Evolutionary conservation across 208 protist genomes (phyloP).

Genomic region (Tetramitus jugosus): DNA sequence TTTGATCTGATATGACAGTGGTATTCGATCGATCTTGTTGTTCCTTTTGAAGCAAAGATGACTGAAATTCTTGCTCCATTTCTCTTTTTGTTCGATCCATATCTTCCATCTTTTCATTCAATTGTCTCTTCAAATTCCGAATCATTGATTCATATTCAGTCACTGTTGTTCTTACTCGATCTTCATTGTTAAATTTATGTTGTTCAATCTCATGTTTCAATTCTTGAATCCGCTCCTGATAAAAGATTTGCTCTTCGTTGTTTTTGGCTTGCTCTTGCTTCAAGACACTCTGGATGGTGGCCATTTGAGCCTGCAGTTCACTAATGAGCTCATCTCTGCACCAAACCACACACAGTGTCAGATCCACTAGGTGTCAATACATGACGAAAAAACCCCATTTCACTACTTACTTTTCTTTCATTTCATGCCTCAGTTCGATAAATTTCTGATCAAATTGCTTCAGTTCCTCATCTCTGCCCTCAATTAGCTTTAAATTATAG

Average conservation of each 20-base stretch:
- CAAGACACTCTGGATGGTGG: background rate
- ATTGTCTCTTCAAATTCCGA: background rate
- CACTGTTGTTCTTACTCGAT: background rate
- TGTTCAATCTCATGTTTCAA: background rate
- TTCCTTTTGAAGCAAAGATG: background rate
- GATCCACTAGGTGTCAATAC: too few relatives aligned
- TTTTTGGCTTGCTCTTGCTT: background rate
- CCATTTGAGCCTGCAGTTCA: background rate
- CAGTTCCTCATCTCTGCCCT: background rate
- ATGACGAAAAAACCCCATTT: too few relatives aligned
- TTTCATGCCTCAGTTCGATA: background rate
- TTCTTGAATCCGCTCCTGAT: background rate
- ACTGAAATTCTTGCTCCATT: background rate
- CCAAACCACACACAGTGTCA: background rate
- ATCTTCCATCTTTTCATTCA: background rate
- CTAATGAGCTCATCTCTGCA: background rate
- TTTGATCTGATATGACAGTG: background rate
- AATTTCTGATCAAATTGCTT: background rate
- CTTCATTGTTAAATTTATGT: background rate
- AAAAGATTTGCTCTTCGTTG: constrained; percentile 1
- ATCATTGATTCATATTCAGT: background rate
- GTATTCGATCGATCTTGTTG: background rate
- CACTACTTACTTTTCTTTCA: background rate
- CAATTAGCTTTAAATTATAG: background rate
- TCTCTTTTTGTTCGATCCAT: background rate